Percentiles rank a stretch among this genome's conserved stretches.
Evolutionary conservation across 2,329 filamentous ascomycete species (phyloP).

Genomic region (Graphium sp.): DNA sequence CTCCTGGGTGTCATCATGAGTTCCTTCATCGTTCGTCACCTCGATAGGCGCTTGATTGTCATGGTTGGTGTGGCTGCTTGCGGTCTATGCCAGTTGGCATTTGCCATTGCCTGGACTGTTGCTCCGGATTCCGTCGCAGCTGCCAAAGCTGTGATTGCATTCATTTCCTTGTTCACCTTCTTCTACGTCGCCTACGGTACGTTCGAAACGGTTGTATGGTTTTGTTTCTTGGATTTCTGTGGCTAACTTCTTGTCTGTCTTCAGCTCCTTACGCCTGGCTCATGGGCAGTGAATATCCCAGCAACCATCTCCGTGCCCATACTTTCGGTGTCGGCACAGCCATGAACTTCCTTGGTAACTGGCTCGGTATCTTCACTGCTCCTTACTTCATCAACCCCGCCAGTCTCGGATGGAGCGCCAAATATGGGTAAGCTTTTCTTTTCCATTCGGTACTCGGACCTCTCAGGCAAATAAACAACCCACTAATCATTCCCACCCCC

Average conservation of each 20-base stretch:
- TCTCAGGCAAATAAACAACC: background rate
- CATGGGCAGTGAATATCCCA: conserved; percentile 19
- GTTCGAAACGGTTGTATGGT: too few relatives aligned
- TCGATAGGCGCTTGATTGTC: conserved; percentile 15
- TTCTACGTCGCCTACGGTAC: conserved; percentile 16
- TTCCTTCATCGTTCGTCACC: conserved; percentile 11
- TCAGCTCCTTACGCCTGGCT: conserved; percentile 19
- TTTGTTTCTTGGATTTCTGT: too few relatives aligned
- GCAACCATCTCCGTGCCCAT: conserved; percentile 19
- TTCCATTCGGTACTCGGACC: conserved; percentile 2
- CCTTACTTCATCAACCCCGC: conserved; percentile 25
- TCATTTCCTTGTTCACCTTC: conserved; percentile 14
- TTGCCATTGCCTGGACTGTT: conserved; percentile 14
- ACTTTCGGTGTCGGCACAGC: conserved; percentile 19
- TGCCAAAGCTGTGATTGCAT: conserved; percentile 13
- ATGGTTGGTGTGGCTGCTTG: conserved; percentile 13
- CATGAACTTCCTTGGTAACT: conserved; percentile 20
- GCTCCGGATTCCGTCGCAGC: conserved; percentile 10
- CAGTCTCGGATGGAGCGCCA: conserved; percentile 17
- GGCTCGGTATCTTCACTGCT: conserved; percentile 19
- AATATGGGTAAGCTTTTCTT: conserved; percentile 10
- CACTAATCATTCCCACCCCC: background rate
- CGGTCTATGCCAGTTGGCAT: conserved; percentile 14
- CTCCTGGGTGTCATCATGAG: conserved; percentile 14
- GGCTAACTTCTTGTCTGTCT: background rate